Evolutionary conservation across 1,284 basidiomycete genomes (phyloP), one percentile per base, ranked within the genome.

Genomic region (Volvariella volvacea): DNA sequence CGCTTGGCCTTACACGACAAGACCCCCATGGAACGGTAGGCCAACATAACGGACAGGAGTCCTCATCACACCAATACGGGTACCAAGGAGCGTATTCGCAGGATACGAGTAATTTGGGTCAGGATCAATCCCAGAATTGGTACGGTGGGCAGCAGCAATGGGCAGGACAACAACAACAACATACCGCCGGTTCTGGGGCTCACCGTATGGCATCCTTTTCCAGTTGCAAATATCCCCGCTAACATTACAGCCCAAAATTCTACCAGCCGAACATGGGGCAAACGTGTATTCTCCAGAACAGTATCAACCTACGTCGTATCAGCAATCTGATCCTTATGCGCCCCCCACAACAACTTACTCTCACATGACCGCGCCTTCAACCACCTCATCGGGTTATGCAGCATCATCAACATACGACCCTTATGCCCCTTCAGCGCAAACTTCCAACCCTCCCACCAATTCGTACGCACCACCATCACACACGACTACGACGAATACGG

Each of bases 261-360:
- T n/a, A n/a, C n/a, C n/a, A n/a, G n/a, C n/a, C n/a, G n/a, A n/a
- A n/a, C n/a, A n/a, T n/a, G n/a, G n/a, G n/a, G n/a, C n/a, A 10
- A 46, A 49, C 28, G 10, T n/a, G 2, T 44, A 50, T 32, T 25
- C 39, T 31, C 44, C 44, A 20, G 39, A 45, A 40, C 47, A 49
- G 9, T 41, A 45, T 30, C 22, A 42, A 16, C 41, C 28, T 22
- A 25, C 36, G 7, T 20, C 32, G 22, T 43, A 15, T 38, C 38
- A 46, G 40, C 2, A 40, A 3, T 55, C 60, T 47, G 60, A 63
- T 44, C 56, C 60, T 21, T 67, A 66, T 52, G 61, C 58, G 40
- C 59, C 66, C 15, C 48, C 57, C 30, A 45, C 58, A 25, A 55
- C 54, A 42, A 50, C 51, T 37, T 51, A 55, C 39, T 31, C 50